Evolutionary conservation across 441 rosid genomes (phyloP), one percentile per base, ranked within the genome.

Genomic region (Hura crepitans): DNA sequence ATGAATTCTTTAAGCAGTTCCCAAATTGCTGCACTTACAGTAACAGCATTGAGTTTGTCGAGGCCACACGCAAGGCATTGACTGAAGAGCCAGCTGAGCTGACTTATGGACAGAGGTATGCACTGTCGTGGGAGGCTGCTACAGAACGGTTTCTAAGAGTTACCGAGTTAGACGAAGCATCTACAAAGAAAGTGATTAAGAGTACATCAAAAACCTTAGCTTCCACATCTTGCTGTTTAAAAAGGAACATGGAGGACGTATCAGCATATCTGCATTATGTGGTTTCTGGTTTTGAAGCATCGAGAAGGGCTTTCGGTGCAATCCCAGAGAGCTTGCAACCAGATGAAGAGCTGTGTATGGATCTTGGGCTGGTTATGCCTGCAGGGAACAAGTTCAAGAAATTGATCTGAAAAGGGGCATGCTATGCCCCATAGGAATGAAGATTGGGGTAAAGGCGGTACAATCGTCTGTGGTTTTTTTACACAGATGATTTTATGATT

Each of bases 111-210:
- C 87, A 89, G 75, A 85, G 91, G 61, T 79, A 85, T 71, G 87
- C 84, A 55, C 80, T 94, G 59, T 90, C 97, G 10, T 94, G 98
- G 97, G 97, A 94, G 75, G 89, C 97, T 6, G 99, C 99, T 47
- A 92, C 97, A 6, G 84, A 88, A 47, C 82, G 97, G 62, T 94
- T 94, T 79, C 72, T 94, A 69, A 79, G 57, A 72, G 88, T 80
- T 57, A 77, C 89, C 28, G 86, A 80, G 70, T 78, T 92, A 64
- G 86, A 82, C 45, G 77, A 70, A 67, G 78, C 72, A 56, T 49
- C 25, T 35, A 63, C 23, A 37, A 76, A 13, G 43, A 57, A 66
- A 67, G 30, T 49, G 35, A 66, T 45, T 58, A 68, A 77, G 78
- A 61, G 25, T 67, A 65, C 82, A 50, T 64, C 76, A 3, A 78